Percentiles rank a stretch among this genome's conserved stretches.
These are phyloP conservation scores for Hypericum androsaemum DNA, from an alignment of 345 rosid genomes.

Conservation along the genomic window DNA sequence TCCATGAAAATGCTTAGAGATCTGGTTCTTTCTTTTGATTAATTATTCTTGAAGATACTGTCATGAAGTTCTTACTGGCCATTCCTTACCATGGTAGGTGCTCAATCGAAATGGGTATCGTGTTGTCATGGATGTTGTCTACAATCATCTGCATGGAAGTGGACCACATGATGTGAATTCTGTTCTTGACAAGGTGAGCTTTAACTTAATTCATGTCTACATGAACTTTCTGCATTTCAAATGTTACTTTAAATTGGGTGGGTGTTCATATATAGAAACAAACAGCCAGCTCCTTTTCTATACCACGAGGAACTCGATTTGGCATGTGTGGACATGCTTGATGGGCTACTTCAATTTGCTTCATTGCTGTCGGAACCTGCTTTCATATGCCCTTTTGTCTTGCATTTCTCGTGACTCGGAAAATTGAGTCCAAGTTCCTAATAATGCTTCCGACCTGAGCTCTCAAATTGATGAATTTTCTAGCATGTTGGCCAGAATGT, in stretches of 20 bases:
- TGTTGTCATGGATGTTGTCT: conserved; percentile 85
- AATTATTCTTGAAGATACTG: background rate
- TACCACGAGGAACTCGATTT: no score
- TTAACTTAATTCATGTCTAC: background rate
- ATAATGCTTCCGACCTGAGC: no score
- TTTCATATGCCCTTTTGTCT: no score
- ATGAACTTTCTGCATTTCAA: conserved; percentile 2
- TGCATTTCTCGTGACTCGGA: no score
- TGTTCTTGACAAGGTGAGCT: conserved; percentile 78
- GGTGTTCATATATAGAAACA: background rate
- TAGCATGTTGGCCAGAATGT: background rate
- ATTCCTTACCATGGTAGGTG: conserved; percentile 37
- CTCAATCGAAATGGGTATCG: conserved; percentile 55
- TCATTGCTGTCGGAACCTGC: no score
- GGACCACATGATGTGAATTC: conserved; percentile 73
- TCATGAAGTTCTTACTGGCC: background rate
- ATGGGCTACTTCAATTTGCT: no score
- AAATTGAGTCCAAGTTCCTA: no score
- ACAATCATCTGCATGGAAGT: conserved; percentile 83
- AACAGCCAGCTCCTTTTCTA: no score
- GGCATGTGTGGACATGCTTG: no score
- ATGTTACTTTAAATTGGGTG: conserved; percentile 2
- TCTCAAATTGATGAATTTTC: background rate
- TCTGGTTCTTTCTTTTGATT: background rate
- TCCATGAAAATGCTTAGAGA: background rate